Conservation (phyloP, 2,329 filamentous ascomycete species). For the Alternaria infectoria region DNA sequence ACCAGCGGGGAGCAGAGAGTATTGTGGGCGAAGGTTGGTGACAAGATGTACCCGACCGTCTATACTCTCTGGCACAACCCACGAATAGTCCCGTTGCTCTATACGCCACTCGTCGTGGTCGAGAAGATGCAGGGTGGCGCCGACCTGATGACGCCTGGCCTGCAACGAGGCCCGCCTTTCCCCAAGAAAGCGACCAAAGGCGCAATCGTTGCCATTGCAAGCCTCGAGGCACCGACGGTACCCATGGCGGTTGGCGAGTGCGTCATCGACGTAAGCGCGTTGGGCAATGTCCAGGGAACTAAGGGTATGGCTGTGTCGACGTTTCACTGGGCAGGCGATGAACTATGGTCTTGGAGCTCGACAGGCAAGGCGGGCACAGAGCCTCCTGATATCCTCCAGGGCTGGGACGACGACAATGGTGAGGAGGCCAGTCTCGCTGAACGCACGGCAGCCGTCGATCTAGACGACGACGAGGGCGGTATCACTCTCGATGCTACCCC, state of each 20-base stretch:
- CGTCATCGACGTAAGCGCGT: conserved; percentile 64
- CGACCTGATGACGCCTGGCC: conserved; percentile 72
- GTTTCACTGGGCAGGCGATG: conserved; percentile 72
- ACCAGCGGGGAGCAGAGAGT: conserved; percentile 63
- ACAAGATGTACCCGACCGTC: conserved; percentile 63
- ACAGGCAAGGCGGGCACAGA: conserved; percentile 59
- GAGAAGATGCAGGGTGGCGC: conserved; percentile 69
- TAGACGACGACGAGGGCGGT: conserved; percentile 57
- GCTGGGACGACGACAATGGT: conserved; percentile 53
- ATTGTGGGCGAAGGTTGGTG: conserved; percentile 69
- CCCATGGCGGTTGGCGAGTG: conserved; percentile 70
- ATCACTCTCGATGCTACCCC: conserved; percentile 46
- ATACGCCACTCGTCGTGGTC: conserved; percentile 67
- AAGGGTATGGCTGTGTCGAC: conserved; percentile 70
- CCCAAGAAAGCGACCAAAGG: conserved; percentile 64
- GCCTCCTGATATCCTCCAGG: conserved; percentile 61
- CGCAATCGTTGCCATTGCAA: conserved; percentile 68
- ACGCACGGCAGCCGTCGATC: conserved; percentile 49
- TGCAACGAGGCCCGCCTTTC: conserved; percentile 69
- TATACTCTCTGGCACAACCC: conserved; percentile 72
- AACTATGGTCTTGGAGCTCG: conserved; percentile 70
- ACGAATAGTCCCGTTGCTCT: conserved; percentile 66
- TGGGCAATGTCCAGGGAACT: conserved; percentile 63
- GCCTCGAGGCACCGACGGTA: conserved; percentile 64
- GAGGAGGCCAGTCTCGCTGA: conserved; percentile 44